A percentile compares a stretch with the other conserved stretches of the same genome.
phyloP scores from a whole-genome alignment of 441 rosid genomes.

The Euphorbia celastroides region DNA sequence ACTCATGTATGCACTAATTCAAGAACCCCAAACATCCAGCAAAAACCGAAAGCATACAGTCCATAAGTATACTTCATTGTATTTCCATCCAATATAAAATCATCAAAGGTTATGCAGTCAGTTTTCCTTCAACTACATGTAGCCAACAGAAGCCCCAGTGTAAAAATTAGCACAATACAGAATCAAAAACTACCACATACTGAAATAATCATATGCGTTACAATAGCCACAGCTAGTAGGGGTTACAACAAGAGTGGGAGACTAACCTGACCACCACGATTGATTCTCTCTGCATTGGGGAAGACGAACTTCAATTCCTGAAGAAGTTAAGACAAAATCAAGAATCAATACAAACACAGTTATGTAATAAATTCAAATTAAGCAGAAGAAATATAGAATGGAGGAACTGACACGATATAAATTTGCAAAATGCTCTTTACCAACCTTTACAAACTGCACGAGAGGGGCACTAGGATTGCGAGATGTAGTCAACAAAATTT shows the following conservation, averaged over 20 bases:
- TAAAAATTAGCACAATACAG: too few species aligned
- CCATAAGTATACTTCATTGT: not conserved
- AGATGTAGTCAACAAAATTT: slow-evolving; percentile 12
- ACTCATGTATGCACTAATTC: not conserved
- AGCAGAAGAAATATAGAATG: too few species aligned
- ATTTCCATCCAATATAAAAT: not conserved
- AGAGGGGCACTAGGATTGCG: slow-evolving; percentile 2
- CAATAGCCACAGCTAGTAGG: not conserved
- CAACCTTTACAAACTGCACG: not conserved
- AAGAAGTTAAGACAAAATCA: too few species aligned
- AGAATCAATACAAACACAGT: too few species aligned
- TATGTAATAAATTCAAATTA: too few species aligned
- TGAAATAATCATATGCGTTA: not conserved
- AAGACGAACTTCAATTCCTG: slow-evolving; percentile 33
- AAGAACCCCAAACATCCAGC: not conserved
- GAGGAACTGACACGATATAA: too few species aligned
- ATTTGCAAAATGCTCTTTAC: too few species aligned
- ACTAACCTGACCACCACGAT: slow-evolving; percentile 85
- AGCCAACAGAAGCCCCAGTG: not conserved
- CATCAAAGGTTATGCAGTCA: not conserved
- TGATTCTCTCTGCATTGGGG: slow-evolving; percentile 73
- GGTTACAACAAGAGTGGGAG: not conserved
- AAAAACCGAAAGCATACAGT: not conserved
- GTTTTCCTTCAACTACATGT: not conserved
- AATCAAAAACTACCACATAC: not conserved